Base-by-base conservation (phyloP, 2,329 filamentous ascomycete genomes). In the Parafenestella ontariensis region DNA sequence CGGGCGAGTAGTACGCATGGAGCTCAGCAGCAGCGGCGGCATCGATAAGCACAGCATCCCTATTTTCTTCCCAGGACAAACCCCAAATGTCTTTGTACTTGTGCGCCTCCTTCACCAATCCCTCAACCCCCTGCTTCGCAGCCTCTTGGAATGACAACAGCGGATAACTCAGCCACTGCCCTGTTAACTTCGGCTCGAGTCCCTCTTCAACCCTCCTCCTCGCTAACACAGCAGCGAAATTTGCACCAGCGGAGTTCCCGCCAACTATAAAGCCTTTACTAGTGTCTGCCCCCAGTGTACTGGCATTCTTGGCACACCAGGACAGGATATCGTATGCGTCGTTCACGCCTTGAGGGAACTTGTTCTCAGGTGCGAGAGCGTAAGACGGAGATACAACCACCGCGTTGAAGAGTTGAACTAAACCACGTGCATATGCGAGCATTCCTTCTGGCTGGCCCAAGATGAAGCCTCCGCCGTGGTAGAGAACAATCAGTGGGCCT, bases 331-430 rank as follows among this genome's bases (percentile, higher is more conserved):
- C 76, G 62, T 79, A 83, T 41, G 77, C 77, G 66, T 84, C 82
- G 10, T 79, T 75, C n/a, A 80, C 74, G 21, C 73, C 74, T 15
- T 76, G 75, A 18, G 82, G 82, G 54, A 81, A 83, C 10, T 77
- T 68, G 58, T 77, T 61, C 64, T 83, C 81, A 9, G 82, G 82
- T 0, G 82, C 78, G 0, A 83, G 76, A 4, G 81, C 77, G 61
- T 84, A 85, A 13, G 66, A 80, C 8, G 83, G 77, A 58, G 82
- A 79, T 49, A 85, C 74, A 24, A 84, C 80, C 13, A 73, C 75
- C 24, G 58, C 58, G 17, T 45, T 43, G 42, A 58, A 58, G 11
- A 55, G 52, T 18, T 17, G 21, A 3, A 26, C 52, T 13, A 58
- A 33, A 17, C 11, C 36, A 2, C 56, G 42, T n/a, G 47, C 51